A percentile compares a stretch with the other conserved stretches of the same genome.
Conservation (phyloP, 306 rosid species). For the Castanea mollissima region DNA sequence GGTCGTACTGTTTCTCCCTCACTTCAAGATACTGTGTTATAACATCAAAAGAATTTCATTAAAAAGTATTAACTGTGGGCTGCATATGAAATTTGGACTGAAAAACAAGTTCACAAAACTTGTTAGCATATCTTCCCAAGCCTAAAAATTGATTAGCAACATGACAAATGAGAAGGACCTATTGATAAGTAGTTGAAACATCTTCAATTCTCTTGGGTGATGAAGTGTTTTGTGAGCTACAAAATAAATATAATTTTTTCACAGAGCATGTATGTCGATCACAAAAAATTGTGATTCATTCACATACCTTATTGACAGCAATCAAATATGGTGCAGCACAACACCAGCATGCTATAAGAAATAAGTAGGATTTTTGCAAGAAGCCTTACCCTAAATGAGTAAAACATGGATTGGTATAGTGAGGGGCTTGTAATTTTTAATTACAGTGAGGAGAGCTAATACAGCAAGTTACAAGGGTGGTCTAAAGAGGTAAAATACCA, state of each 20-base stretch:
- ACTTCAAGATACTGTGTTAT: constrained; percentile 68
- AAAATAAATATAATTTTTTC: neutral
- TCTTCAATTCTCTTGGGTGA: constrained; percentile 1
- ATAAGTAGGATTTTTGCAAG: neutral
- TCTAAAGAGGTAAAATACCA: neutral
- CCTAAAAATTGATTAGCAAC: neutral
- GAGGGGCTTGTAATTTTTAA: neutral
- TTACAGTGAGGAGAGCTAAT: neutral
- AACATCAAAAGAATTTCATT: constrained; percentile 1
- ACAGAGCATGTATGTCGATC: neutral
- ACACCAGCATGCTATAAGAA: neutral
- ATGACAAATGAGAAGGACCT: neutral
- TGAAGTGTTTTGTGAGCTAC: neutral
- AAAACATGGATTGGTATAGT: neutral
- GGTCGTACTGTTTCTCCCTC: constrained; percentile 92
- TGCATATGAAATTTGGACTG: neutral
- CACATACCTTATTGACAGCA: neutral
- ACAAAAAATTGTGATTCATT: neutral
- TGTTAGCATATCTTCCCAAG: neutral
- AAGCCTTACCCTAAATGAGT: neutral
- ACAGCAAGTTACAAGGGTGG: neutral
- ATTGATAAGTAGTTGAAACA: constrained; percentile 1
- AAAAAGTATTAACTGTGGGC: neutral
- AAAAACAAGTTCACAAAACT: neutral
- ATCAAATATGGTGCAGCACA: neutral